Percentiles rank a stretch among this genome's conserved stretches.
Conservation (phyloP, 1,284 basidiomycete species). For the Pseudomicrostroma phylloplanum region DNA sequence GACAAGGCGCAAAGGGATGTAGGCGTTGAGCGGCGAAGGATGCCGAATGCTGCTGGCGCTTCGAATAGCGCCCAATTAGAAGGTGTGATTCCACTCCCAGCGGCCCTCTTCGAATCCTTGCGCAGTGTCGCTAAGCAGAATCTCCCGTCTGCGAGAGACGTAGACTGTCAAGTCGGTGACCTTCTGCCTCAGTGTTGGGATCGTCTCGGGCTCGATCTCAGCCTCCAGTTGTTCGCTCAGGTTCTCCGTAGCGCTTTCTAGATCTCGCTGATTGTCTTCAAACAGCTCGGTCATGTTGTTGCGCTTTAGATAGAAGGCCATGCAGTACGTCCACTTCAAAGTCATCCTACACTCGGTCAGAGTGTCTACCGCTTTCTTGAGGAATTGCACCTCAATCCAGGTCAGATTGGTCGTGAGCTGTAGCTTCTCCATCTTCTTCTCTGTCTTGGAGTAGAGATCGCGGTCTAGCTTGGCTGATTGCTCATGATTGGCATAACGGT, state of each 20-base stretch:
- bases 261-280: slow-evolving; percentile 93
- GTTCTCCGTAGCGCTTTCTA: slow-evolving; percentile 91
- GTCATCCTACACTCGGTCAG: slow-evolving; percentile 76
- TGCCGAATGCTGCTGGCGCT: too few species aligned
- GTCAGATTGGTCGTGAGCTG: slow-evolving; percentile 82
- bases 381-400: slow-evolving; percentile 99
- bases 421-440: slow-evolving; percentile 99
- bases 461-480: slow-evolving; percentile 91
- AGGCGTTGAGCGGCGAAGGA: too few species aligned
- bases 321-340: slow-evolving; percentile 98
- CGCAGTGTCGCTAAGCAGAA: slow-evolving; percentile 87
- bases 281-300: slow-evolving; percentile 92
- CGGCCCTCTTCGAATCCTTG: slow-evolving; percentile 80
- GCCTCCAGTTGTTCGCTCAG: slow-evolving; percentile 84
- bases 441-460: slow-evolving; percentile 85
- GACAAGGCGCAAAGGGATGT: too few species aligned
- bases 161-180: slow-evolving; percentile 81
- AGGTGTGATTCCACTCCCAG: slow-evolving; percentile 50
- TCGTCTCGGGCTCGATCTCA: slow-evolving; percentile 77
- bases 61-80: slow-evolving; percentile 14
- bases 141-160: slow-evolving; percentile 89
- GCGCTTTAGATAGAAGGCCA: slow-evolving; percentile 85
- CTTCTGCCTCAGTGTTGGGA: slow-evolving; percentile 75
- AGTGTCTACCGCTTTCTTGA: slow-evolving; percentile 93
- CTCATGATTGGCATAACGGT: slow-evolving; percentile 86